Evolutionary conservation across 257 asterid genomes (phyloP).

Genomic region (Mentha longifolia): DNA sequence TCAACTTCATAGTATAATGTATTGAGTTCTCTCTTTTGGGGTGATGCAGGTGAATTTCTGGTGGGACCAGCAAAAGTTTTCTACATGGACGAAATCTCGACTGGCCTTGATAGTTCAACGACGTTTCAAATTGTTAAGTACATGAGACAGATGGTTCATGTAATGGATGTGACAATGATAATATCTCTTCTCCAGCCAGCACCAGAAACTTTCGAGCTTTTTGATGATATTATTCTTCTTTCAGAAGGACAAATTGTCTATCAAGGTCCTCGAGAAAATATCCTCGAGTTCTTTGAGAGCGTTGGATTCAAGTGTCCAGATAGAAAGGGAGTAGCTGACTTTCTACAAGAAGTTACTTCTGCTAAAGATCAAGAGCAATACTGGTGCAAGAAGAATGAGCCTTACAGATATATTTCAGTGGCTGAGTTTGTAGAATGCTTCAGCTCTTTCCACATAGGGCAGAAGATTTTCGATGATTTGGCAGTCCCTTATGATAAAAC

Average conservation of each 20-base stretch:
- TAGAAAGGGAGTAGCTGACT: conserved; percentile 93
- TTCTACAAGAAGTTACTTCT: conserved; percentile 95
- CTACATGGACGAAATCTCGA: conserved; percentile 98
- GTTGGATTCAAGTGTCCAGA: conserved; percentile 94
- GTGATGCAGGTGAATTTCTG: conserved; percentile 83
- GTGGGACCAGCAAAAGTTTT: conserved; percentile 96
- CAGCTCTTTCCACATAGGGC: conserved; percentile 73
- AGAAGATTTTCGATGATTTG: conserved; percentile 65
- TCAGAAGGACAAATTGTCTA: conserved; percentile 81
- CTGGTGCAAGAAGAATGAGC: conserved; percentile 75
- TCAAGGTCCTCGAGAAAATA: conserved; percentile 92
- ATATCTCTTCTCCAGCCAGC: conserved; percentile 97
- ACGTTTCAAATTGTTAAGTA: conserved; percentile 81
- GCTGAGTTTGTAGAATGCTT: conserved; percentile 68
- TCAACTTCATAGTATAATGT: not conserved
- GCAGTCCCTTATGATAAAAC: conserved; percentile 70
- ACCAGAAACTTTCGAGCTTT: conserved; percentile 90
- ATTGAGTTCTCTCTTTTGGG: not conserved
- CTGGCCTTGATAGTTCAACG: conserved; percentile 96
- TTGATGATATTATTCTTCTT: conserved; percentile 81
- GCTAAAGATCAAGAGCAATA: conserved; percentile 87
- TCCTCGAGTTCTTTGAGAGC: conserved; percentile 75
- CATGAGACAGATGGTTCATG: conserved; percentile 95
- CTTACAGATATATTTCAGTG: conserved; percentile 66
- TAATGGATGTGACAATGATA: conserved; percentile 88